A percentile compares a stretch with the other conserved stretches of the same genome.
Conservation (phyloP, 2,329 filamentous ascomycete species). For the Leptographium radiaticola region DNA sequence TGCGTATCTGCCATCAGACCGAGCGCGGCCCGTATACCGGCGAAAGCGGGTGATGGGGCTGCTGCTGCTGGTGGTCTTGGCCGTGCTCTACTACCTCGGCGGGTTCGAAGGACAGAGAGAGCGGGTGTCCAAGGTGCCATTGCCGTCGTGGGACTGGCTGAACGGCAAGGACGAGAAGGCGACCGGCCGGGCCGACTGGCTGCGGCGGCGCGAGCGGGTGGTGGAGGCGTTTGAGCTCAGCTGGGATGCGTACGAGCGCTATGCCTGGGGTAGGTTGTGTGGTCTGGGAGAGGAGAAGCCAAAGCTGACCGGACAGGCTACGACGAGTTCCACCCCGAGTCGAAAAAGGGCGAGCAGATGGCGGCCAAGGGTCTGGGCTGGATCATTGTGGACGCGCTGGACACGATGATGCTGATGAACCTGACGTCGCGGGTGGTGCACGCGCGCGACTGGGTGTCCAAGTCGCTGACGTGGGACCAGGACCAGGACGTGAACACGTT, state of each 20-base stretch:
- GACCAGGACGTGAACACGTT: conserved; percentile 95
- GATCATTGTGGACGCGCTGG: conserved; percentile 94
- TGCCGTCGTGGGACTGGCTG: conserved; percentile 43
- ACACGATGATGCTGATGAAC: conserved; percentile 98
- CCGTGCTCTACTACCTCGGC: conserved; percentile 59
- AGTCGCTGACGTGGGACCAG: conserved; percentile 72
- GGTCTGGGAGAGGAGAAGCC: too few relatives aligned
- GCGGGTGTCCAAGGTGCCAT: conserved; percentile 16
- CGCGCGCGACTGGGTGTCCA: conserved; percentile 79
- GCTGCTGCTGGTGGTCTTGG: conserved; percentile 38
- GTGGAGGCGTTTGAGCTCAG: conserved; percentile 83
- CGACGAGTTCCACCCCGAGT: conserved; percentile 77
- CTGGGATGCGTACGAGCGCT: conserved; percentile 83
- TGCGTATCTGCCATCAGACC: conserved; percentile 47
- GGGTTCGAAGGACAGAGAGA: conserved; percentile 33
- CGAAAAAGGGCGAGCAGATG: conserved; percentile 74
- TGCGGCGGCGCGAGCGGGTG: conserved; percentile 63
- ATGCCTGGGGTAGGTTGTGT: conserved; percentile 82
- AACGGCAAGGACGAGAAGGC: conserved; percentile 29
- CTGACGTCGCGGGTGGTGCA: conserved; percentile 72
- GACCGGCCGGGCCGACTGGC: conserved; percentile 51
- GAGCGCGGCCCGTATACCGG: conserved; percentile 45
- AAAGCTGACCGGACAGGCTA: conserved; percentile 37
- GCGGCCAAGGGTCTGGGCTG: conserved; percentile 80
- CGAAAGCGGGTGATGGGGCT: conserved; percentile 47